Base-by-base conservation (phyloP, 306 rosid genomes). In the Castanopsis chinensis region DNA sequence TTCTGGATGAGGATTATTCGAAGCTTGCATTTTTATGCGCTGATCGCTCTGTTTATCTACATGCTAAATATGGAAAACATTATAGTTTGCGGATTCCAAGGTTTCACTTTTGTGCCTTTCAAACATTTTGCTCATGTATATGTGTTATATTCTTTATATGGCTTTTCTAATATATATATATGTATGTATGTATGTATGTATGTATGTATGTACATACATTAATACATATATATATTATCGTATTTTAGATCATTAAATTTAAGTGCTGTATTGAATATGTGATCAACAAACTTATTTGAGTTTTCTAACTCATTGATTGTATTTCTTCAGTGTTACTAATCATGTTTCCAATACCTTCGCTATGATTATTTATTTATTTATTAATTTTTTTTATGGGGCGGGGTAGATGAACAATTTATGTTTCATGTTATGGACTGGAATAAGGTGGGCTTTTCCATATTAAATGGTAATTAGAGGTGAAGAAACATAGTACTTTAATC, bases 51-150 rank as follows among this genome's bases (percentile, higher is more conserved):
- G 80, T 94, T 80, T 63, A 13, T 83, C 84, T 94, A 8, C 99
- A 94, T 80, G 99, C 99, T 9, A 94, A 92, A 82, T 94, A 94
- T 75, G 99, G 99, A 85, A 92, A 92, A 71, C 99, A 94, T 82
- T 76, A 89, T 82, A 91, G 72, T 76, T 69, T 94, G 92, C 92
- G 99, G 63, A 91, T 94, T 76, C 99, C 99, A 8, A 92, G 98
- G 97, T 94, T 87, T 56, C 25, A 57, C 78, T 74, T 81, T 78
- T 37, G 11, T 27, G 37, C 56, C 61, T 73, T 23, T 15, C 41
- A 57, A 13, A 6, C 23, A 54, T 33, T 73, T 20, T 1, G 8
- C 41, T 53, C 17, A 27, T 60, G n/a, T 1, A 53, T 27, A 9
- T 51, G 30, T 13, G 13, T 51, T 32, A 7, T n/a, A 65, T 45